These are phyloP conservation scores for Lachancea thermotolerans DNA, from an alignment of 805 yeast genomes.

Conservation along the genomic window DNA sequence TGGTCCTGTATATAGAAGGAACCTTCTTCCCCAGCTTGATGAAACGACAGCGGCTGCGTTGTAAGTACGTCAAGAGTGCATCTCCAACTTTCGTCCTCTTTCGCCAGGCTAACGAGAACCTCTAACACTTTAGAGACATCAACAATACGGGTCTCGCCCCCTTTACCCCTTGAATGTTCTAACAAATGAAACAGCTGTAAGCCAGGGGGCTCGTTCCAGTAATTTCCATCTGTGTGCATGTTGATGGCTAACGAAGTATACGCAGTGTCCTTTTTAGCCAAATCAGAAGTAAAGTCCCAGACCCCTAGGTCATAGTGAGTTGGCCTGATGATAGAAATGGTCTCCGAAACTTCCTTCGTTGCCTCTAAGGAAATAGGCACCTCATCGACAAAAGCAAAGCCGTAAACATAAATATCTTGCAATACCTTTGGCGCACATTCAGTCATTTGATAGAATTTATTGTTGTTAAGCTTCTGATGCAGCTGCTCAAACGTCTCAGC, in stretches of 20 bases:
- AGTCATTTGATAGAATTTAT: constrained; percentile 1
- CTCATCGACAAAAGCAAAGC: constrained; percentile 54
- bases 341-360: constrained; percentile 50
- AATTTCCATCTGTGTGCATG: constrained; percentile 67
- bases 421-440: neutral
- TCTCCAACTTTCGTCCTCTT: constrained; percentile 33
- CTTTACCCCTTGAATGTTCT: constrained; percentile 53
- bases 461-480: neutral
- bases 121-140: constrained; percentile 61
- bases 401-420: constrained; percentile 30
- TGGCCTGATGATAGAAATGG: constrained; percentile 53
- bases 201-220: constrained; percentile 69
- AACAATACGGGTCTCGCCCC: constrained; percentile 61
- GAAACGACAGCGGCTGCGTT: constrained; percentile 52
- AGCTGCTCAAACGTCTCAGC: constrained; percentile 5
- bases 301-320: constrained; percentile 70
- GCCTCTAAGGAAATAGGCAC: constrained; percentile 56
- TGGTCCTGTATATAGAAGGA: constrained; percentile 52
- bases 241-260: constrained; percentile 61
- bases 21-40: constrained; percentile 64
- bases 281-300: constrained; percentile 70
- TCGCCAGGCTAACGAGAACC: constrained; percentile 39
- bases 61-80: constrained; percentile 40
- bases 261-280: constrained; percentile 63
- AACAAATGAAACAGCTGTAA: constrained; percentile 61